Base-by-base conservation (phyloP, 2,329 filamentous ascomycete genomes). In the Thelonectria discophora region DNA sequence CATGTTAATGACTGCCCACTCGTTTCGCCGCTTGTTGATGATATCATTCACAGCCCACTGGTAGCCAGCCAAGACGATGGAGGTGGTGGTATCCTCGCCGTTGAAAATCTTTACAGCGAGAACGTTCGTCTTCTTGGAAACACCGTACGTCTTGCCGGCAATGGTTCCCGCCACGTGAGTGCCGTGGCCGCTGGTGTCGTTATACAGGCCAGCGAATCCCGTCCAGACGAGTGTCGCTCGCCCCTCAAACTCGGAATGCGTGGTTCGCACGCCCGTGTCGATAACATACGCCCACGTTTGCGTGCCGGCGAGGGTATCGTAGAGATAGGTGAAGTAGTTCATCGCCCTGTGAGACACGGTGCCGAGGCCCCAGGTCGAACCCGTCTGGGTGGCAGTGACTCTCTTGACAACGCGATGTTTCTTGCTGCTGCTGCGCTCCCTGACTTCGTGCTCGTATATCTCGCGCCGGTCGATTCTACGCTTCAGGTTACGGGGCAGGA, bases 21-120 rank as follows among this genome's bases (percentile, higher is more conserved):
- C 58, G 2, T 63, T 63, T 2, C 73, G 69, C 11, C 69, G 70
- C 30, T 69, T 72, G 11, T 64, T 49, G 21, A 70, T 58, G 9
- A 77, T 75, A 48, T 79, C 76, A 7, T 72, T 69, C 1, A 75
- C 74, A 0, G 75, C 76, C 76, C 76, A 79, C 45, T 74, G 69
- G 7, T 72, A 75, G 1, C 74, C 77, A 1, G 70, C 68, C 5
- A 80, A 64, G 13, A 77, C 62, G 17, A 67, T 60, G 1, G 69
- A 62, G 0, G 64, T 69, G 5, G 69, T 58, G 8, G 66, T 60
- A 2, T 69, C 59, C 0, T 32, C 48, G 11, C 57, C 66, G 4
- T 61, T 66, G 7, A 82, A 76, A 13, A 82, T 78, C 71, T 82
- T 81, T 45, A 82, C 76, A 2, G 77, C 76, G 12, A 82, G 68